A percentile compares a stretch with the other conserved stretches of the same genome.
Evolutionary conservation across 208 protist genomes (phyloP).

Genomic region (Naegleria lovaniensis): DNA sequence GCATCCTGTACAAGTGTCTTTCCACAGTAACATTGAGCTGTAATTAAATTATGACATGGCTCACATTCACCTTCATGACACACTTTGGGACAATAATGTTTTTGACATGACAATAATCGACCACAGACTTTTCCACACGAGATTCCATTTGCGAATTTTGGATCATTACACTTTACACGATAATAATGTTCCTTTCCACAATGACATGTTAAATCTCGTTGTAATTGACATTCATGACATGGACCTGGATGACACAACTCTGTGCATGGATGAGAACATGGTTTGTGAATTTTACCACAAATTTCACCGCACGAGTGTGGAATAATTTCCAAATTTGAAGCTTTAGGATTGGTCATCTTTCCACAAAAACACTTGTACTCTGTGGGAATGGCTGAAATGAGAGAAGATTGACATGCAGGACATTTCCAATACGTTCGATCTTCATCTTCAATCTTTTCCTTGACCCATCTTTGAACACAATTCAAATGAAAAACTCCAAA

Average conservation of each 20-base stretch:
- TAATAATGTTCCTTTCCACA: background rate
- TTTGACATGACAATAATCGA: background rate
- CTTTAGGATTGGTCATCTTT: background rate
- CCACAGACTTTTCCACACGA: conserved; percentile 12
- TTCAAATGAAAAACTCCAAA: conserved; percentile 10
- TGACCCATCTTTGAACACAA: conserved; percentile 1
- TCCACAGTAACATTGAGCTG: background rate
- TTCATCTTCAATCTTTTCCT: background rate
- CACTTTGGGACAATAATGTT: background rate
- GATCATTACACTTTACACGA: background rate
- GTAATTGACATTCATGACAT: background rate
- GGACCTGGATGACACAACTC: conserved; percentile 2
- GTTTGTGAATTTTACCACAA: background rate
- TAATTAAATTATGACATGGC: background rate
- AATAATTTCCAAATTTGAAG: background rate
- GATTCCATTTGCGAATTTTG: background rate
- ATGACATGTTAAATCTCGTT: background rate
- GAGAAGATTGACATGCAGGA: background rate
- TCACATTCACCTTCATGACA: conserved; percentile 11
- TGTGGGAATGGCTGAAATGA: background rate
- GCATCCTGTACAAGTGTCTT: background rate
- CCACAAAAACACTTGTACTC: conserved; percentile 13
- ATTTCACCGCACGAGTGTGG: conserved; percentile 8
- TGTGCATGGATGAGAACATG: background rate
- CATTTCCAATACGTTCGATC: background rate